Evolutionary conservation across 2,329 filamentous ascomycete species (phyloP).

Genomic region (Ceratocystis eucalypticola): DNA sequence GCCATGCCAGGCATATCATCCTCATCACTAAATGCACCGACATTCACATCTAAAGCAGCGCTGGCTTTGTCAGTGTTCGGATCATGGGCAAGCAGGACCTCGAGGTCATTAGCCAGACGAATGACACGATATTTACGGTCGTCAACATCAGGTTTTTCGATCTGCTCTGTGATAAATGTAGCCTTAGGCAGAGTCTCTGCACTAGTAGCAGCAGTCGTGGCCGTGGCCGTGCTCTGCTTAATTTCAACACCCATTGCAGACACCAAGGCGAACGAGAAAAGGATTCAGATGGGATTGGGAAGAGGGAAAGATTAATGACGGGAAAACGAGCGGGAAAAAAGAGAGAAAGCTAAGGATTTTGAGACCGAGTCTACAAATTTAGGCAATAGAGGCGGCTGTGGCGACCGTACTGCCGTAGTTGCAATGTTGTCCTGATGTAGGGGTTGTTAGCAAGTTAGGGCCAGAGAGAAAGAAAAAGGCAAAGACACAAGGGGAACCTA

Average conservation of each 20-base stretch:
- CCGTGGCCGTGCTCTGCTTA: background rate
- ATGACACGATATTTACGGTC: constrained; percentile 81
- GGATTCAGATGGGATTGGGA: too few species aligned
- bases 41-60: constrained; percentile 87
- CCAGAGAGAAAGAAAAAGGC: background rate
- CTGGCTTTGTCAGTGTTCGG: constrained; percentile 92
- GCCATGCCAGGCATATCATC: constrained; percentile 88
- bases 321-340: background rate
- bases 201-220: background rate
- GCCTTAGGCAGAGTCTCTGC: background rate
- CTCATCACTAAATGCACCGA: constrained; percentile 87
- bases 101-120: constrained; percentile 69
- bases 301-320: background rate
- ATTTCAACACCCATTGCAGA: background rate
- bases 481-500: background rate
- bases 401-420: background rate
- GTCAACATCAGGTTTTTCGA: constrained; percentile 76
- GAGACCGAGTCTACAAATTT: background rate
- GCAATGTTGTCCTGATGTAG: constrained; percentile 1
- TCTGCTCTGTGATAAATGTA: constrained; percentile 44
- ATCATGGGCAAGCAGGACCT: constrained; percentile 87
- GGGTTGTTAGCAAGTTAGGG: background rate
- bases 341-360: background rate
- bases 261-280: background rate
- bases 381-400: too few species aligned